Evolutionary conservation across 1,284 basidiomycete species (phyloP).

Genomic region (Golubevia pallescens): DNA sequence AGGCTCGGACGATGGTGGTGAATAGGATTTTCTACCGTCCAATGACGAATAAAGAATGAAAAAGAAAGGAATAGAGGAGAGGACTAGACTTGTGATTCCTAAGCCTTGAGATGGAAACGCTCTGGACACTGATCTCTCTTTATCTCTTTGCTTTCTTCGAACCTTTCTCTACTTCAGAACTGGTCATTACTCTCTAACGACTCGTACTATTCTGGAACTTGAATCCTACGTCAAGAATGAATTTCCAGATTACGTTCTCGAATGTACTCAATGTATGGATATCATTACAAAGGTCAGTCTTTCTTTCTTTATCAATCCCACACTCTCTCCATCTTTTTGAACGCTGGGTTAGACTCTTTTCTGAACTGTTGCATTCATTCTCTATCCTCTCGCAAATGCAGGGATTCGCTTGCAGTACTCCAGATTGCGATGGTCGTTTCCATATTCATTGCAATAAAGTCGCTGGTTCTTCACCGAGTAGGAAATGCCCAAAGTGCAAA

Average conservation of each 20-base stretch:
- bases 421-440: slow-evolving; percentile 73
- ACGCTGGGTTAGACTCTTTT: slow-evolving; percentile 69
- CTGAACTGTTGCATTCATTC: no score
- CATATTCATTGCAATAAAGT: slow-evolving; percentile 78
- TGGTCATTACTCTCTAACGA: slow-evolving; percentile 78
- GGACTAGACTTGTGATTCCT: no score
- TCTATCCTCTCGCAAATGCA: slow-evolving; percentile 22
- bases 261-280: slow-evolving; percentile 78
- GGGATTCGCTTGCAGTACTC: slow-evolving; percentile 72
- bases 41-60: no score
- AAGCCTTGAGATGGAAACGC: no score
- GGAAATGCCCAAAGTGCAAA: no score
- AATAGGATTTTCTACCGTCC: no score
- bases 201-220: slow-evolving; percentile 77
- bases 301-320: slow-evolving; percentile 1
- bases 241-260: slow-evolving; percentile 73
- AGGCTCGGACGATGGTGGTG: no score
- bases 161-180: slow-evolving; percentile 26
- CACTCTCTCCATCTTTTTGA: slow-evolving; percentile 43
- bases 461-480: no score
- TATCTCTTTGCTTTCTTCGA: slow-evolving; percentile 4
- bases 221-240: slow-evolving; percentile 75
- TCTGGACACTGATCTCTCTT: neutral
- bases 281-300: slow-evolving; percentile 65
- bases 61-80: no score